Evolutionary conservation across 2,329 filamentous ascomycete genomes (phyloP).

Genomic region (Daldinia sp.): DNA sequence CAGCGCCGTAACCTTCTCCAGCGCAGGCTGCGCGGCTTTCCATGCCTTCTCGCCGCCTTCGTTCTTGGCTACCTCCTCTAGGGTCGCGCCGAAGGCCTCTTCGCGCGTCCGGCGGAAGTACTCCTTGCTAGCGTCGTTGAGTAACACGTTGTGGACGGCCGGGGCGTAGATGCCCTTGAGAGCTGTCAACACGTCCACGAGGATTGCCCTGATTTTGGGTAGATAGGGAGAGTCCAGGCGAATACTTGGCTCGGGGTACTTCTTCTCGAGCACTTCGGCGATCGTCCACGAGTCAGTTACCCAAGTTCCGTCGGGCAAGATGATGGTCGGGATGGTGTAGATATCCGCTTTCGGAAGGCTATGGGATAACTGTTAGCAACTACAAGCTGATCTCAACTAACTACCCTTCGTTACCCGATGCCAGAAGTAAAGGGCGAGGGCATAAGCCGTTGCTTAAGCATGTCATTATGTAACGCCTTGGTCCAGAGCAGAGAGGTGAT

Average conservation of each 20-base stretch:
- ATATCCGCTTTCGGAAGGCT: constrained; percentile 57
- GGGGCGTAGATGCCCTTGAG: constrained; percentile 61
- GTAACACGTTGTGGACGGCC: constrained; percentile 61
- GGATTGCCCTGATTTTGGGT: constrained; percentile 57
- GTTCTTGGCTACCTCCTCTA: constrained; percentile 62
- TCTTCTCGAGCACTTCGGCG: constrained; percentile 67
- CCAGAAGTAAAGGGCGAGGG: background rate
- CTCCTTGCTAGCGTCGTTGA: constrained; percentile 62
- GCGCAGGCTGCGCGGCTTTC: constrained; percentile 53
- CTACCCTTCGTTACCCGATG: background rate
- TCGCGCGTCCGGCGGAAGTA: constrained; percentile 69
- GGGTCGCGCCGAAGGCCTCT: constrained; percentile 61
- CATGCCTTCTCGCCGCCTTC: constrained; percentile 65
- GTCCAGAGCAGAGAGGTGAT: background rate
- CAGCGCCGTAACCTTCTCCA: constrained; percentile 57
- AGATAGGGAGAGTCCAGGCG: constrained; percentile 67
- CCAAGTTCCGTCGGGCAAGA: constrained; percentile 64
- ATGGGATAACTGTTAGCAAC: constrained; percentile 48
- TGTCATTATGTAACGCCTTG: background rate
- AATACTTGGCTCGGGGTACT: constrained; percentile 68
- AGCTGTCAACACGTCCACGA: constrained; percentile 50
- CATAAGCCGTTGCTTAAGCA: background rate
- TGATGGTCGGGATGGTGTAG: constrained; percentile 53
- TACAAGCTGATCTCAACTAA: background rate
- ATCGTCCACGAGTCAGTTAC: constrained; percentile 75